Evolutionary conservation across 2,329 filamentous ascomycete species (phyloP).

Genomic region (Fusarium luffae): DNA sequence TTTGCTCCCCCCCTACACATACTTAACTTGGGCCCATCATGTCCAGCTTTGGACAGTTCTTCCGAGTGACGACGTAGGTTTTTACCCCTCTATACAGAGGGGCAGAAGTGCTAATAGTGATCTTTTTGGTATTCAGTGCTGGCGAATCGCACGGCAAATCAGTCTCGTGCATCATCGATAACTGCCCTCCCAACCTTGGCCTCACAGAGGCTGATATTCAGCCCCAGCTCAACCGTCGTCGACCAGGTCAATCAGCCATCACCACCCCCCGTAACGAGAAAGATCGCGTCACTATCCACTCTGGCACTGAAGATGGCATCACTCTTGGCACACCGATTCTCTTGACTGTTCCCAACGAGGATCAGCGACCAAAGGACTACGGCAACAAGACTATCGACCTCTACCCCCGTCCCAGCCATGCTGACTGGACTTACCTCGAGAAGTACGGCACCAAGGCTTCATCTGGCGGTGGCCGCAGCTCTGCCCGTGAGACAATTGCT

Average conservation of each 20-base stretch:
- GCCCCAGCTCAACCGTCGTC: constrained; percentile 89
- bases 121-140: constrained; percentile 47
- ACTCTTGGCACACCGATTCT: constrained; percentile 92
- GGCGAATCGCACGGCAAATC: constrained; percentile 85
- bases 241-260: constrained; percentile 89
- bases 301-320: constrained; percentile 88
- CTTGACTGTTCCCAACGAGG: constrained; percentile 89
- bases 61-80: constrained; percentile 73
- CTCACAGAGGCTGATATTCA: constrained; percentile 91
- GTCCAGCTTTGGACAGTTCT: constrained; percentile 84
- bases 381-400: constrained; percentile 88
- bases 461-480: constrained; percentile 88
- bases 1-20: background rate
- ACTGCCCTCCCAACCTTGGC: constrained; percentile 86
- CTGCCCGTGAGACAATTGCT: constrained; percentile 94
- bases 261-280: constrained; percentile 95
- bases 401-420: constrained; percentile 91
- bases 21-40: constrained; percentile 59
- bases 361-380: constrained; percentile 93
- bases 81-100: constrained; percentile 6
- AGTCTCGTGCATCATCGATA: constrained; percentile 95
- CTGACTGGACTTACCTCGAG: constrained; percentile 96
- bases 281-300: constrained; percentile 91
- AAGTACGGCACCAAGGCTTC: constrained; percentile 96
- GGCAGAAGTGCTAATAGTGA: background rate